phyloP scores from a whole-genome alignment of 805 yeast genomes.

The Ogataea haglerorum region DNA sequence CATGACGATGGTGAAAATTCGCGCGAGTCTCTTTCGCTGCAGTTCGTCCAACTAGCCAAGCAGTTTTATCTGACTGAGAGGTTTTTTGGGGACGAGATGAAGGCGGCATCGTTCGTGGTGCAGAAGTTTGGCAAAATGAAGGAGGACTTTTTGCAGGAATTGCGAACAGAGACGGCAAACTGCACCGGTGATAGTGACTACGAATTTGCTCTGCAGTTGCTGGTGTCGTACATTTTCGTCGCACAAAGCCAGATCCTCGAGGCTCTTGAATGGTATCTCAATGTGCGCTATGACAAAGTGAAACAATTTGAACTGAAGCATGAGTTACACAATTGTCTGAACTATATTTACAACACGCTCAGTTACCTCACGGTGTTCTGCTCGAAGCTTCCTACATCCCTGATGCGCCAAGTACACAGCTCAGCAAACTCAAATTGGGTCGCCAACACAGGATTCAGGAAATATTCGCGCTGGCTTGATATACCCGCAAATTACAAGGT shows the following conservation, averaged over 20 bases:
- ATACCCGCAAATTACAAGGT: constrained; percentile 16
- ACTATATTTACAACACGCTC: constrained; percentile 31
- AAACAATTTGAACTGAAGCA: constrained; percentile 2
- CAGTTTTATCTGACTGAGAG: constrained; percentile 23
- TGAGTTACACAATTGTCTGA: constrained; percentile 27
- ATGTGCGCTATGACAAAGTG: constrained; percentile 19
- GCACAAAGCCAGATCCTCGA: constrained; percentile 18
- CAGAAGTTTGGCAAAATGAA: constrained; percentile 20
- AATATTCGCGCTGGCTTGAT: constrained; percentile 31
- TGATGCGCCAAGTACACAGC: constrained; percentile 23
- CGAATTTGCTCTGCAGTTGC: constrained; percentile 26
- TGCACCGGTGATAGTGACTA: constrained; percentile 29
- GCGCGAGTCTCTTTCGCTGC: constrained; percentile 15
- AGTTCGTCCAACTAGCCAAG: constrained; percentile 26
- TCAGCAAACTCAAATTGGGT: constrained; percentile 28
- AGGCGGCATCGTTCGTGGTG: constrained; percentile 9
- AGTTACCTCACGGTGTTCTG: constrained; percentile 23
- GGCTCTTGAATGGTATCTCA: constrained; percentile 25
- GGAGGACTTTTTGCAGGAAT: constrained; percentile 15
- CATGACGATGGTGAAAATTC: constrained; percentile 6
- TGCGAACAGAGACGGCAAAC: constrained; percentile 19
- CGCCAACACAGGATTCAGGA: constrained; percentile 22
- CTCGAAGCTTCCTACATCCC: constrained; percentile 21
- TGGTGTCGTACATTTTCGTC: constrained; percentile 25
- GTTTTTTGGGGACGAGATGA: constrained; percentile 22